Percentiles rank a stretch among this genome's conserved stretches.
Conservation (phyloP, 2,329 filamentous ascomycete species). For the Calonectria pseudoreteaudii region DNA sequence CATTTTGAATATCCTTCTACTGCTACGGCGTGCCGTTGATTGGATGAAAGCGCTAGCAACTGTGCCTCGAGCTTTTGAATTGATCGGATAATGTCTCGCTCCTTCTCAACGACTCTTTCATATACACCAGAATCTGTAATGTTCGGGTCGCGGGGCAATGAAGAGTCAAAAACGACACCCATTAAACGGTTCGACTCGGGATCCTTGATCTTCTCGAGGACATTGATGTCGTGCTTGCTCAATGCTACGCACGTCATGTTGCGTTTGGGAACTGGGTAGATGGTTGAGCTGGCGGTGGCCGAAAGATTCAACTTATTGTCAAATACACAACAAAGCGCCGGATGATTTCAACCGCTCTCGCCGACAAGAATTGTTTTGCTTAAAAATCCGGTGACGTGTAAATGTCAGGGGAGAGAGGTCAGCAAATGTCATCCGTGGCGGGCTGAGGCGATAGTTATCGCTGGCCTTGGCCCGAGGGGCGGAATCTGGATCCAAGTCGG, state of each 20-base stretch:
- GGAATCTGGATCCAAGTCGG: neutral
- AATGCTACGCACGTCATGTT: constrained; percentile 63
- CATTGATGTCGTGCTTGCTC: constrained; percentile 69
- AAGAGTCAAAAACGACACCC: constrained; percentile 65
- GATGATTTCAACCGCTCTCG: neutral
- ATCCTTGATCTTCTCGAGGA: constrained; percentile 76
- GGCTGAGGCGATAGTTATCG: constrained; percentile 16
- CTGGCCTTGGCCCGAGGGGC: neutral
- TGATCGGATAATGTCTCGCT: constrained; percentile 64
- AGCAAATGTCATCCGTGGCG: neutral
- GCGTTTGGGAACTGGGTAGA: constrained; percentile 24
- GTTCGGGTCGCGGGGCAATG: constrained; percentile 68
- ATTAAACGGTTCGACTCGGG: constrained; percentile 71
- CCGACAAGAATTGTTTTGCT: constrained; percentile 8
- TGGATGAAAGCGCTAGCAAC: constrained; percentile 56
- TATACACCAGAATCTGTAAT: constrained; percentile 64
- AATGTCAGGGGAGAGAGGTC: constrained; percentile 4
- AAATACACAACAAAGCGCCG: neutral
- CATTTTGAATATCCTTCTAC: constrained; percentile 60
- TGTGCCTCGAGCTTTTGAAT: constrained; percentile 68
- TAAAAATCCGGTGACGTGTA: constrained; percentile 10
- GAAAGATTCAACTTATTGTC: neutral
- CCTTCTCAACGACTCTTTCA: constrained; percentile 60
- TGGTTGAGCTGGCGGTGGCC: neutral
- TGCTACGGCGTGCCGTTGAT: constrained; percentile 50